Evolutionary conservation across 805 yeast genomes (phyloP).

Genomic region (Lachancea mirantina): DNA sequence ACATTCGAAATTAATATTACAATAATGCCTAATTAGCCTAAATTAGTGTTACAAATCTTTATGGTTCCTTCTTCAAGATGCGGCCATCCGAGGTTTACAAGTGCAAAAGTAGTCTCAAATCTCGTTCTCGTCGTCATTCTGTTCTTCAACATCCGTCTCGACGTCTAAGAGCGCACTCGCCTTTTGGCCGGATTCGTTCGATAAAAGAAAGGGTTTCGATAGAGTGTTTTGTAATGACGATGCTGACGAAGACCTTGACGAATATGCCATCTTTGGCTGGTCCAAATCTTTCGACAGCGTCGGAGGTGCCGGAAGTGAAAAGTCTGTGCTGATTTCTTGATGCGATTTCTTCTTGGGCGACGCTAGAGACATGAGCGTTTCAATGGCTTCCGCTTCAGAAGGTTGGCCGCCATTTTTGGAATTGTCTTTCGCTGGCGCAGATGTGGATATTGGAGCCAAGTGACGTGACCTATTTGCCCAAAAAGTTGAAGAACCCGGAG

Average conservation of each 20-base stretch:
- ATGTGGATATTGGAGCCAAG: constrained; percentile 4
- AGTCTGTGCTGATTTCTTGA: constrained; percentile 11
- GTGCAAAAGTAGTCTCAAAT: too few relatives aligned
- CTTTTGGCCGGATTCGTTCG: constrained; percentile 5
- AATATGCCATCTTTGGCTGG: constrained; percentile 4
- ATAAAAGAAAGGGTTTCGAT: constrained; percentile 9
- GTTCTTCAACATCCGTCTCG: constrained; percentile 21
- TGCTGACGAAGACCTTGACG: constrained; percentile 13
- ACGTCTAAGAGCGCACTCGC: constrained; percentile 17
- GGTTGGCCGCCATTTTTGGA: constrained; percentile 12
- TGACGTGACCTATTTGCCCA: constrained; percentile 3
- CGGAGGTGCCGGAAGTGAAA: constrained; percentile 10
- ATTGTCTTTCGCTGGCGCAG: neutral
- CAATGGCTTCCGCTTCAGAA: constrained; percentile 36
- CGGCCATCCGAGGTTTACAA: too few relatives aligned
- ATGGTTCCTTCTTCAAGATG: too few relatives aligned
- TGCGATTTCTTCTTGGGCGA: constrained; percentile 28
- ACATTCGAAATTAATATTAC: too few relatives aligned
- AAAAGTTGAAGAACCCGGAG: constrained; percentile 4
- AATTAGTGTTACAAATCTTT: too few relatives aligned
- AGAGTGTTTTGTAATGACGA: constrained; percentile 12
- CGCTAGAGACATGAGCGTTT: constrained; percentile 36
- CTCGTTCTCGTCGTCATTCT: constrained; percentile 9
- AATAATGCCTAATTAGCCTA: too few relatives aligned
- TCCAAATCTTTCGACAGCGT: constrained; percentile 2